Evolutionary conservation across 164 flowering plant genomes (phyloP).

Genomic region (Litsea cubeba): DNA sequence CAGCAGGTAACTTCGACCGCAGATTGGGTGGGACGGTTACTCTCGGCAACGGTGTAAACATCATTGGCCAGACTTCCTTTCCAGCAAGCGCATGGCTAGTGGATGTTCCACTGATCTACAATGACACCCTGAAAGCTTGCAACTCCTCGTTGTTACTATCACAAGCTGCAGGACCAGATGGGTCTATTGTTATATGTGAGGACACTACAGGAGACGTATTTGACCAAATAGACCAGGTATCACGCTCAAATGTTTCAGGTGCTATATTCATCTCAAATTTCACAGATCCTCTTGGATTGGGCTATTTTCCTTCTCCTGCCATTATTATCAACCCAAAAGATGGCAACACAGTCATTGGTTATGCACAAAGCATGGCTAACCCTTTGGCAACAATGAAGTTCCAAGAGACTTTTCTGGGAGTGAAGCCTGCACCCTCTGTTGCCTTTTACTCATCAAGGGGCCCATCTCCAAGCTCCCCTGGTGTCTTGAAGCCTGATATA

Average conservation of each 20-base stretch:
- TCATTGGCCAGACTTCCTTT: slow-evolving; percentile 15
- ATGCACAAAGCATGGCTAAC: slow-evolving; percentile 13
- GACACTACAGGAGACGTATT: slow-evolving; percentile 1
- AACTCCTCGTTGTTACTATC: neutral
- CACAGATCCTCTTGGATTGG: neutral
- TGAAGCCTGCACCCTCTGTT: slow-evolving; percentile 45
- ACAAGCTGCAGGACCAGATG: neutral
- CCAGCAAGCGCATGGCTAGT: slow-evolving; percentile 10
- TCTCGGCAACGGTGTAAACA: slow-evolving; percentile 5
- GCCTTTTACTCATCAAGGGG: slow-evolving; percentile 49
- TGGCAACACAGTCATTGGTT: slow-evolving; percentile 19
- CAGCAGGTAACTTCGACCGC: slow-evolving; percentile 34
- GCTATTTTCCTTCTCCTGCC: slow-evolving; percentile 18
- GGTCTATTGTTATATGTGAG: slow-evolving; percentile 18
- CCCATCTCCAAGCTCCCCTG: slow-evolving; percentile 11
- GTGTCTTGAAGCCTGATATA: slow-evolving; percentile 22
- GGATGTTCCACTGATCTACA: slow-evolving; percentile 6
- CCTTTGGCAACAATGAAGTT: slow-evolving; percentile 30
- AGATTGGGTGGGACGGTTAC: slow-evolving; percentile 16
- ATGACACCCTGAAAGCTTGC: slow-evolving; percentile 12
- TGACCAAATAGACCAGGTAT: slow-evolving; percentile 24
- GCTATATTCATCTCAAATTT: slow-evolving; percentile 42
- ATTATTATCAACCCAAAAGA: slow-evolving; percentile 18
- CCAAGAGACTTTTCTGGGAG: slow-evolving; percentile 28
- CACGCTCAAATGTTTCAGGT: slow-evolving; percentile 25